These are phyloP conservation scores for Myxozyma vanderwaltii DNA, from an alignment of 805 yeast species.

Conservation along the genomic window DNA sequence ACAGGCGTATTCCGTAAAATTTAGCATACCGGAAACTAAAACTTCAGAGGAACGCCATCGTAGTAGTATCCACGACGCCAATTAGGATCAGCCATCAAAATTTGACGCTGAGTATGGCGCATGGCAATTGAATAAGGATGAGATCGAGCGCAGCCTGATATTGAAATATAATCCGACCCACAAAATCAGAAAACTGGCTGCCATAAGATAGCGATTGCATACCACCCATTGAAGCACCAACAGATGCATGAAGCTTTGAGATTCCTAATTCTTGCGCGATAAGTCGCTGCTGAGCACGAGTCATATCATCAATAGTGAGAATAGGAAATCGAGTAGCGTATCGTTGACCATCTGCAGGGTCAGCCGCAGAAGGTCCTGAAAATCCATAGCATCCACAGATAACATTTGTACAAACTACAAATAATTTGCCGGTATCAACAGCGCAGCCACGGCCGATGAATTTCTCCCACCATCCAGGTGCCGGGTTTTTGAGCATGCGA, in stretches of 20 bases:
- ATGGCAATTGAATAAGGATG: conserved; percentile 94
- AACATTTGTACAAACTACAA: conserved; percentile 86
- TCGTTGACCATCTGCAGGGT: conserved; percentile 64
- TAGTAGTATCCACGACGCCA: conserved; percentile 93
- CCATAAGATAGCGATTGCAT: conserved; percentile 93
- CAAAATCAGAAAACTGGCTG: conserved; percentile 76
- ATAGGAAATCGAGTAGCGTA: conserved; percentile 91
- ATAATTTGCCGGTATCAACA: conserved; percentile 78
- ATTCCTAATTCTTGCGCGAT: conserved; percentile 65
- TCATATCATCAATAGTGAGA: conserved; percentile 84
- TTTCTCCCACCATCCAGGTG: conserved; percentile 94
- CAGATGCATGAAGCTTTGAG: conserved; percentile 66
- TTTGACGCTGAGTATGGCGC: conserved; percentile 91
- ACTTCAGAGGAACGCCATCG: conserved; percentile 77
- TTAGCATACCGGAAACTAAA: conserved; percentile 62
- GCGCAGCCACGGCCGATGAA: conserved; percentile 82
- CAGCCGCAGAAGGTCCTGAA: conserved; percentile 84
- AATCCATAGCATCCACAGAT: conserved; percentile 95
- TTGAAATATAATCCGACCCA: conserved; percentile 71
- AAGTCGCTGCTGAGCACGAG: conserved; percentile 78
- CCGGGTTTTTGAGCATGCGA: conserved; percentile 68
- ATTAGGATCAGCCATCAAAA: conserved; percentile 89
- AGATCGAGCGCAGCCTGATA: conserved; percentile 90
- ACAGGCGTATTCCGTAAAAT: conserved; percentile 65
- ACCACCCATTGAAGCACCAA: conserved; percentile 98